Evolutionary conservation across 768 basidiomycete genomes (phyloP), one percentile per base, ranked within the genome.

Genomic region (Tremella yokohamensis): DNA sequence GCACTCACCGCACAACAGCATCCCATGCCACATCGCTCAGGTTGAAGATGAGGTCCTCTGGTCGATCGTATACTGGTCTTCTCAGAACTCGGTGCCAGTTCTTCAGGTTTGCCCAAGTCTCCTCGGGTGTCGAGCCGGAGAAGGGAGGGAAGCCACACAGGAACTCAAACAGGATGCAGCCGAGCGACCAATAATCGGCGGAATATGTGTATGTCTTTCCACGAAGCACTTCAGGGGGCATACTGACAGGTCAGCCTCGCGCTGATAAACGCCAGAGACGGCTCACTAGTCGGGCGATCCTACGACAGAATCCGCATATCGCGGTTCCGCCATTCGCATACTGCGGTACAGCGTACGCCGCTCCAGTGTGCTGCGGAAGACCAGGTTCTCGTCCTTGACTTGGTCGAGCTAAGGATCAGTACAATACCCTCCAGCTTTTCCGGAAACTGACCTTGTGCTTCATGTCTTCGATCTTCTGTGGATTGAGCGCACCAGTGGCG

Each of bases 71-170:
- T 66, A 92, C 87, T 1, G 96, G 96, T 57, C 96, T 78, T n/a
- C 87, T 81, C 3, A 99, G 81, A 0, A 91, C 90, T 62, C 88
- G 88, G 16, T 86, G 84, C 96, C 96, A 99, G 75, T 97, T 97
- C 78, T 97, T 97, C 61, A 99, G 79, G 78, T 98, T 98, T 15
- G 90, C 90, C 96, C 96, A 99, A 0, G 96, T 99, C 78, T 99
- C 96, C 64, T 99, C 92, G 0, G 92, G 88, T 0, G 88, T 91
- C 40, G 87, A 84, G 16, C 96, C 96, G 48, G 90, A 96, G 80
- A 99, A 99, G 1, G 96, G 96, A 12, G 96, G 96, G 79, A 96
- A 99, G 24, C 96, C 68, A 54, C 66, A 74, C 40, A 77, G 74
- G 63, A 72, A 80, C 79, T 99, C 96, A 78, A 97, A 99, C 22